Conservation (phyloP, 1,284 basidiomycete genomes). For the Apiotrichum gracile region DNA sequence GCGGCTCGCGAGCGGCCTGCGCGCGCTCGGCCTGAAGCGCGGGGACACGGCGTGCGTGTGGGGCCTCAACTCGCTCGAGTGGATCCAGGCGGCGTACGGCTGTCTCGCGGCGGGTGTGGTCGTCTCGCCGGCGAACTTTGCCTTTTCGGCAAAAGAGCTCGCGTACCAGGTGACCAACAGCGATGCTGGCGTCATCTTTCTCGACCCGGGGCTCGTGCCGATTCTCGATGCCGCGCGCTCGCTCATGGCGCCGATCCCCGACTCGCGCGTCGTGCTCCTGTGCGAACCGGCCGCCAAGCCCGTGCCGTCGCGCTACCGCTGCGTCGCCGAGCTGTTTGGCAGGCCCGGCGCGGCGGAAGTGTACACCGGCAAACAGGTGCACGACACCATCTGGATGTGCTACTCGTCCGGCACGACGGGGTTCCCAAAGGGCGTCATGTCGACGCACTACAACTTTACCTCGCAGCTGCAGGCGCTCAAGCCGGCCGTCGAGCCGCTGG, state of each 20-base stretch:
- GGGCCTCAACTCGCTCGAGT: slow-evolving; percentile 56
- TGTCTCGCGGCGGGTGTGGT: slow-evolving; percentile 38
- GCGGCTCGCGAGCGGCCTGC: slow-evolving; percentile 55
- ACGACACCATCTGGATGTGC: slow-evolving; percentile 49
- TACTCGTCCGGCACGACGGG: slow-evolving; percentile 60
- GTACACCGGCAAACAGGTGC: slow-evolving; percentile 10
- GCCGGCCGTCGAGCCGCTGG: slow-evolving; percentile 5
- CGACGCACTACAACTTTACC: slow-evolving; percentile 62
- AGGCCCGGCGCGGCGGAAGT: slow-evolving; percentile 7
- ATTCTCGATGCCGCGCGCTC: slow-evolving; percentile 25
- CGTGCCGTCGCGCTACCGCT: slow-evolving; percentile 6
- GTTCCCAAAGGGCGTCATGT: slow-evolving; percentile 49
- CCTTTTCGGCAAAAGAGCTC: slow-evolving; percentile 36
- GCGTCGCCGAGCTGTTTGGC: slow-evolving; percentile 9
- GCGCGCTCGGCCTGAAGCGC: slow-evolving; percentile 20
- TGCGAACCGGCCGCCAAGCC: slow-evolving; percentile 10
- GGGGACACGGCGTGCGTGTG: slow-evolving; percentile 40
- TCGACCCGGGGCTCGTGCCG: slow-evolving; percentile 53
- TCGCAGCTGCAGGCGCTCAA: slow-evolving; percentile 25
- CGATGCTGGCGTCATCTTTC: slow-evolving; percentile 54
- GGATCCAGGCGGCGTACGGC: slow-evolving; percentile 54
- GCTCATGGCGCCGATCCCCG: background rate
- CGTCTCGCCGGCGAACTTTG: slow-evolving; percentile 36
- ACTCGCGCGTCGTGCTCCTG: background rate
- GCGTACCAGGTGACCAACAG: slow-evolving; percentile 51